These are phyloP conservation scores for Saitoella complicata DNA, from an alignment of 805 yeast species.

Conservation along the genomic window DNA sequence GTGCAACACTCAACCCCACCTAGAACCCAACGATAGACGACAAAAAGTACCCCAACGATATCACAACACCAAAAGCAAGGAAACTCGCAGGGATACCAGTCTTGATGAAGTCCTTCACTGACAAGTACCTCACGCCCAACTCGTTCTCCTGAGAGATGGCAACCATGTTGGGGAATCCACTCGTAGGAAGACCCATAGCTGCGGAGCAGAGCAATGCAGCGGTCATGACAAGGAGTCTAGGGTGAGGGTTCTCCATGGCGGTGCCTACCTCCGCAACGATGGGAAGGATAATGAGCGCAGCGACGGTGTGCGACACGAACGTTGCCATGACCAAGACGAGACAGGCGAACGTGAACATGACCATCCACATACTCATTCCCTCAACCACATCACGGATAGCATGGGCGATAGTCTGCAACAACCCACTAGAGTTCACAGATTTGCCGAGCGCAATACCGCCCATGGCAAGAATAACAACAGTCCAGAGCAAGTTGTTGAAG, in stretches of 20 bases:
- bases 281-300: constrained; percentile 85
- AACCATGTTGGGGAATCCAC: constrained; percentile 95
- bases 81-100: constrained; percentile 83
- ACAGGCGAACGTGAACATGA: constrained; percentile 64
- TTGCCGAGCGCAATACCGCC: constrained; percentile 94
- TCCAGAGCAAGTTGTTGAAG: constrained; percentile 93
- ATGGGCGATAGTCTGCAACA: constrained; percentile 60
- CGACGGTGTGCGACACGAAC: constrained; percentile 92
- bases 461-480: constrained; percentile 89
- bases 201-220: constrained; percentile 63
- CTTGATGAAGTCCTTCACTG: constrained; percentile 71
- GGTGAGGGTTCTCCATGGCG: constrained; percentile 46
- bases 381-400: constrained; percentile 48
- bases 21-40: constrained; percentile 45
- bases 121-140: constrained; percentile 75
- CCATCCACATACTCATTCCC: constrained; percentile 52
- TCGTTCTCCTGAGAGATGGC: constrained; percentile 92
- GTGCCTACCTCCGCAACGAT: constrained; percentile 81
- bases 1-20: neutral
- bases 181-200: constrained; percentile 96
- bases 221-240: constrained; percentile 57
- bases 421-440: constrained; percentile 84
- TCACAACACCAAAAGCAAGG: constrained; percentile 52
- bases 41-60: constrained; percentile 62
- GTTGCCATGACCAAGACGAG: constrained; percentile 77